phyloP scores from a whole-genome alignment of 2,329 filamentous ascomycete species.

The Alternaria metachromatica region DNA sequence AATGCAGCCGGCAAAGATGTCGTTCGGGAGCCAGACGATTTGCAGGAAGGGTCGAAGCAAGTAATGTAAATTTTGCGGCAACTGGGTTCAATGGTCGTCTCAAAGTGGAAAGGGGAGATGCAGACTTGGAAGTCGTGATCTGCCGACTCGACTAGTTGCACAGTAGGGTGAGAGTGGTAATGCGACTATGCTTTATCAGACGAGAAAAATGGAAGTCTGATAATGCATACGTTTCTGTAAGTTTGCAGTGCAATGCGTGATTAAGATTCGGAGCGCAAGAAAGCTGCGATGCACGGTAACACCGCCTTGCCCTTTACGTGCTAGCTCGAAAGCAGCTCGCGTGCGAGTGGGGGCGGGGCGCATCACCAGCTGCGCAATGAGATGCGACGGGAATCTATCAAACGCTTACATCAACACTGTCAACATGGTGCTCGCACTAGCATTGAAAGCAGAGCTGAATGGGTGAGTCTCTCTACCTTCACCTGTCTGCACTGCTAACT shows the following conservation, averaged over 20 bases:
- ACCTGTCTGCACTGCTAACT: background rate
- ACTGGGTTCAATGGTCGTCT: background rate
- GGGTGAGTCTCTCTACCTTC: conserved; percentile 25
- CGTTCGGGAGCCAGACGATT: background rate
- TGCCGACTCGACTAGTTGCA: background rate
- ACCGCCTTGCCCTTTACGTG: background rate
- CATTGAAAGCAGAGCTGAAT: conserved; percentile 48
- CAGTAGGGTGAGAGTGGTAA: background rate
- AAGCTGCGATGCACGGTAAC: conserved; percentile 7
- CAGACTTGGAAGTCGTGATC: background rate
- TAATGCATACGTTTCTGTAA: background rate
- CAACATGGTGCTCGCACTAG: conserved; percentile 48
- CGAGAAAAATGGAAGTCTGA: background rate
- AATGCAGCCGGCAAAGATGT: background rate
- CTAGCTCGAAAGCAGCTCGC: conserved; percentile 5
- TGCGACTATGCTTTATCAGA: no score
- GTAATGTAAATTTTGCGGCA: background rate
- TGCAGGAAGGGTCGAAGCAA: background rate
- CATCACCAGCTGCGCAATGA: conserved; percentile 4
- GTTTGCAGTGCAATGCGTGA: background rate
- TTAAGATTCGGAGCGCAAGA: conserved; percentile 6
- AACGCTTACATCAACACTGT: background rate
- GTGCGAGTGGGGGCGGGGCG: conserved; percentile 20
- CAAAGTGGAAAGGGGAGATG: background rate
- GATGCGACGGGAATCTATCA: background rate